A percentile compares a stretch with the other conserved stretches of the same genome.
phyloP scores from a whole-genome alignment of 352 stramenopile species.

The Globisporangium alternatum region DNA sequence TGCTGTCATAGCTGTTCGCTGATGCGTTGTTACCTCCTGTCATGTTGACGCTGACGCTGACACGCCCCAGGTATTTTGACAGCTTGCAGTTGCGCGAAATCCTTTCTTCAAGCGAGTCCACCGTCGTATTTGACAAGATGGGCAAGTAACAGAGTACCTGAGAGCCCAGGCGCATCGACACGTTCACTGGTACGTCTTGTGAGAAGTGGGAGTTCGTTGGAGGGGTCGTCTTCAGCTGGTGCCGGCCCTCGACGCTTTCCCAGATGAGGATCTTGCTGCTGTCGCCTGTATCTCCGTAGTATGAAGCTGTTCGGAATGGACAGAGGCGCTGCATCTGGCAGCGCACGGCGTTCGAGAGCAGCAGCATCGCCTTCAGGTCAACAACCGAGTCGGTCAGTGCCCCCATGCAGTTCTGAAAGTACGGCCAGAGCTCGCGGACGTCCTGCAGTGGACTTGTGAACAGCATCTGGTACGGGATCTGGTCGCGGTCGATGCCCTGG shows the following conservation, averaged over 20 bases:
- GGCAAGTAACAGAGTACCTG: conserved; percentile 42
- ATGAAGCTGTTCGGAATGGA: conserved; percentile 21
- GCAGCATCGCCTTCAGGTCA: conserved; percentile 34
- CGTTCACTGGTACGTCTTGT: conserved; percentile 19
- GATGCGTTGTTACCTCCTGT: conserved; percentile 14
- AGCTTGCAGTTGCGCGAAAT: conserved; percentile 37
- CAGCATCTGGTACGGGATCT: conserved; percentile 22
- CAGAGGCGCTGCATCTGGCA: conserved; percentile 55
- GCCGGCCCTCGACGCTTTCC: conserved; percentile 32
- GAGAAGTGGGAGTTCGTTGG: conserved; percentile 12
- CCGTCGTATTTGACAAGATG: conserved; percentile 24
- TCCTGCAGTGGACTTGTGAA: conserved; percentile 12
- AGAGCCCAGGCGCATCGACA: conserved; percentile 33
- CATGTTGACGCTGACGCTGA: conserved; percentile 24
- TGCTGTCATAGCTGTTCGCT: conserved; percentile 12
- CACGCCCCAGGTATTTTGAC: conserved; percentile 44
- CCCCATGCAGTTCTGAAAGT: conserved; percentile 32
- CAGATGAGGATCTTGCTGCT: conserved; percentile 38
- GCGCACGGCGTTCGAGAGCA: conserved; percentile 45
- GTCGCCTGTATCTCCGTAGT: conserved; percentile 13
- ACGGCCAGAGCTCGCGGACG: conserved; percentile 33
- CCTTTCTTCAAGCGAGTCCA: conserved; percentile 25
- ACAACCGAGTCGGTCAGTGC: background rate
- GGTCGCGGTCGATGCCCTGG: conserved; percentile 24
- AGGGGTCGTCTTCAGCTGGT: conserved; percentile 10